These are phyloP conservation scores for Mimosa pudica DNA, from an alignment of 306 rosid genomes.

Conservation along the genomic window DNA sequence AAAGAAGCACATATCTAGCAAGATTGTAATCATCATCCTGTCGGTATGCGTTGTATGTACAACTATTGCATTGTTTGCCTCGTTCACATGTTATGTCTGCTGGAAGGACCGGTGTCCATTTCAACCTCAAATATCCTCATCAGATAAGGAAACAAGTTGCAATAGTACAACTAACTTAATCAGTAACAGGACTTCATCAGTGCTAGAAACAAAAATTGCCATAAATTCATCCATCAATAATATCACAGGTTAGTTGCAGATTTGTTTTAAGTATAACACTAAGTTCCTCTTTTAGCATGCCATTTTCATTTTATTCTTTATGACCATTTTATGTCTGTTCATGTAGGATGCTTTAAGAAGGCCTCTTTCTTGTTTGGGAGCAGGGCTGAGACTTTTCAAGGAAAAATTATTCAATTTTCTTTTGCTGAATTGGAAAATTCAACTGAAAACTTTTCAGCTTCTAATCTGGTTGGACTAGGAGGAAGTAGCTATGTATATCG, in stretches of 20 bases:
- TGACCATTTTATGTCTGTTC: constrained; percentile 17
- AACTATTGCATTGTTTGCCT: constrained; percentile 69
- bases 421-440: constrained; percentile 84
- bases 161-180: constrained; percentile 80
- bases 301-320: constrained; percentile 22
- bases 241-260: constrained; percentile 51
- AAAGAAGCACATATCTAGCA: constrained; percentile 68
- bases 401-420: constrained; percentile 72
- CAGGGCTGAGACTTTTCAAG: constrained; percentile 54
- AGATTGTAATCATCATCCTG: constrained; percentile 65
- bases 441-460: constrained; percentile 70
- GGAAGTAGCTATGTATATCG: constrained; percentile 95
- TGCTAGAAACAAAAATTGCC: constrained; percentile 50
- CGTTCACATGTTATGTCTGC: constrained; percentile 61
- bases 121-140: constrained; percentile 60
- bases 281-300: constrained; percentile 9
- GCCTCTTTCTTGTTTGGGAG: constrained; percentile 65
- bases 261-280: neutral
- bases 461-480: constrained; percentile 88
- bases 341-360: constrained; percentile 75
- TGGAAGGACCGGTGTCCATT: constrained; percentile 54
- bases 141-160: constrained; percentile 73
- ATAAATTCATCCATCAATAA: constrained; percentile 53
- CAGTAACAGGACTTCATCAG: constrained; percentile 62
- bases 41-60: constrained; percentile 64